Evolutionary conservation across 331 rosid species (phyloP), one percentile per base, ranked within the genome.

Genomic region (Malus hybrid): DNA sequence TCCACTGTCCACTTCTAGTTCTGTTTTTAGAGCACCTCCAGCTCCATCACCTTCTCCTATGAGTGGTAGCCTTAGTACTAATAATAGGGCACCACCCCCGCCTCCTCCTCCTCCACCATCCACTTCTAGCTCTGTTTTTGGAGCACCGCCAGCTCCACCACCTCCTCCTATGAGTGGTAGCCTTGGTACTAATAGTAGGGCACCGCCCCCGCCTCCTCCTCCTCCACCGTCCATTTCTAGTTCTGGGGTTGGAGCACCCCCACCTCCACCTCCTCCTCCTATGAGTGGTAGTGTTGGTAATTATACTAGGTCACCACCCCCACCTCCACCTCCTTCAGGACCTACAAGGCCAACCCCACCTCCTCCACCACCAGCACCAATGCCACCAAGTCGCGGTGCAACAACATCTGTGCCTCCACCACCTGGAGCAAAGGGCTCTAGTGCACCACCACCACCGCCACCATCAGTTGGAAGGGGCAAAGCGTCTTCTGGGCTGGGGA

Each of bases 401-500:
- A 61, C 82, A 50, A 79, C 84, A 68, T 85, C 89, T 20, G 50
- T 42, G 50, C 93, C 93, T 56, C 91, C 91, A 44, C 90, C 82
- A 34, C 83, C 87, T 68, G 83, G 85, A 73, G 76, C 68, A 36
- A 86, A 75, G 78, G 88, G 86, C 69, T 31, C 85, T 65, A 70
- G 76, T 82, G 95, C 79, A 52, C 89, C 89, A 52, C 92, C 96
- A 11, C 93, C 90, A 4, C 93, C 93, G 5, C 90, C 88, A 7
- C 86, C 80, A 31, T 70, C 89, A 5, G 56, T 27, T 70, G 83
- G 78, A 54, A 87, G 82, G 65, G 86, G 89, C 16, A 90, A 78
- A 74, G 70, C 83, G 65, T 86, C 88, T 82, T 81, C 72, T 73
- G 87, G 83, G 78, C 65, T 92, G 56, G 63, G 89, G 75, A 81